Conservation (phyloP, 148 eudicot species). For the Suaeda aralocaspica region DNA sequence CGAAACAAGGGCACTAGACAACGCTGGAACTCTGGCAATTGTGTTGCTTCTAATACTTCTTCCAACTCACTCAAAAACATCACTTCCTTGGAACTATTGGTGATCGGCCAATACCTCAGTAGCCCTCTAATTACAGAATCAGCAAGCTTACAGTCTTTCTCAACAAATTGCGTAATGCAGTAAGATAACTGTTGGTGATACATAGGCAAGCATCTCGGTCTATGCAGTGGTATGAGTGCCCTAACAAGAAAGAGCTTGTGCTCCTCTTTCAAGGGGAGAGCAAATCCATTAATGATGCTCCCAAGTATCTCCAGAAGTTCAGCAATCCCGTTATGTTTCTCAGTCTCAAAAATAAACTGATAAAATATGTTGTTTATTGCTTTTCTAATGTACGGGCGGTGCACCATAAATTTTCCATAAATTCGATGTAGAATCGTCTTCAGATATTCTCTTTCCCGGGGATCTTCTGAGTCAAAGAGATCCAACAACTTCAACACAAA, state of each 20-base stretch:
- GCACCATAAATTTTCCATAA: slow-evolving; percentile 80
- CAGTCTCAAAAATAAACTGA: slow-evolving; percentile 59
- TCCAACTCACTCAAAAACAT: slow-evolving; percentile 69
- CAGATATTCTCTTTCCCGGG: slow-evolving; percentile 70
- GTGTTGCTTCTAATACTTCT: slow-evolving; percentile 75
- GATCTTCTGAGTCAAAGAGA: slow-evolving; percentile 78
- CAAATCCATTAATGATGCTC: slow-evolving; percentile 78
- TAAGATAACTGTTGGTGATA: slow-evolving; percentile 73
- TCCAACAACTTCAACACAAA: slow-evolving; percentile 60
- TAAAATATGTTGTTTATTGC: slow-evolving; percentile 65
- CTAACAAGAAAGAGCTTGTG: slow-evolving; percentile 64
- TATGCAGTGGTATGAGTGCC: slow-evolving; percentile 67
- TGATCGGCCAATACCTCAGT: slow-evolving; percentile 74
- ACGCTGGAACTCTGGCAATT: slow-evolving; percentile 62
- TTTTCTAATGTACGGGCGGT: slow-evolving; percentile 67
- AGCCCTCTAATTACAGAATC: slow-evolving; percentile 67
- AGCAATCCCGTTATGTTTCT: slow-evolving; percentile 69
- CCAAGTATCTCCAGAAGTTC: slow-evolving; percentile 75
- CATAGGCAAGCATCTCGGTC: slow-evolving; percentile 69
- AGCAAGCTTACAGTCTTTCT: slow-evolving; percentile 80
- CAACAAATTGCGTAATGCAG: slow-evolving; percentile 69
- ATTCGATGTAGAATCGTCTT: slow-evolving; percentile 68
- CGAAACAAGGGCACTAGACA: slow-evolving; percentile 68
- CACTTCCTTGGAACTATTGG: slow-evolving; percentile 75
- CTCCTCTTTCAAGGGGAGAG: slow-evolving; percentile 77